phyloP scores from a whole-genome alignment of 257 asterid species.

The Solanum virginianum region DNA sequence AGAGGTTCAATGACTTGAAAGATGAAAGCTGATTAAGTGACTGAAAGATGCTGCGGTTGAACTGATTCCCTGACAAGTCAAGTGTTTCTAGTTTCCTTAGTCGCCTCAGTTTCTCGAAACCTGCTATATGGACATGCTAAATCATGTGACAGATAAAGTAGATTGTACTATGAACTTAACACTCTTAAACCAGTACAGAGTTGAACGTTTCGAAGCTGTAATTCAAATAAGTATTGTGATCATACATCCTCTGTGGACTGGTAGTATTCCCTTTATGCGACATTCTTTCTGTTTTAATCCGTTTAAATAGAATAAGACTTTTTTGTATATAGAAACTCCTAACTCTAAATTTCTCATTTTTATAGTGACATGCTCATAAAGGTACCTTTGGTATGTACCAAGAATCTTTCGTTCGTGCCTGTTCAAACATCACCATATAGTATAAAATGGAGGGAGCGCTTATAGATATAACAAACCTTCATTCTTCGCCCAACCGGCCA shows the following conservation, averaged over 20 bases:
- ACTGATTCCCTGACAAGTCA: too few relatives aligned
- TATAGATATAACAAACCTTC: not conserved
- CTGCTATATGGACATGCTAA: not conserved
- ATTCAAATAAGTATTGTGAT: too few relatives aligned
- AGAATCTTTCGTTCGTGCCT: not conserved
- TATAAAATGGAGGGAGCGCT: not conserved
- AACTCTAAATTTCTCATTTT: not conserved
- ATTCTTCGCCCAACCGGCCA: not conserved
- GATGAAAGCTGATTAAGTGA: too few relatives aligned
- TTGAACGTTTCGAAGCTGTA: too few relatives aligned
- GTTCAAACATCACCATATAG: not conserved
- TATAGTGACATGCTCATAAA: not conserved
- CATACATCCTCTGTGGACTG: not conserved
- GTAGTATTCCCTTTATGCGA: not conserved
- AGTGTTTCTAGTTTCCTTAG: too few relatives aligned
- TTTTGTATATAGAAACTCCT: not conserved
- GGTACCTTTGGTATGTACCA: not conserved
- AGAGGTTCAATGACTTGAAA: too few relatives aligned
- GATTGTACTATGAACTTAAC: not conserved
- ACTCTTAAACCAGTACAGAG: not conserved
- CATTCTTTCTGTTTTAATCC: not conserved
- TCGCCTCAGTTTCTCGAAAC: not conserved
- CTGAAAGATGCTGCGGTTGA: too few relatives aligned
- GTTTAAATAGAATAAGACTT: not conserved
- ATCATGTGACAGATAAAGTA: not conserved